Evolutionary conservation across 1,284 basidiomycete genomes (phyloP), one percentile per base, ranked within the genome.

Genomic region (Apiotrichum sp.): DNA sequence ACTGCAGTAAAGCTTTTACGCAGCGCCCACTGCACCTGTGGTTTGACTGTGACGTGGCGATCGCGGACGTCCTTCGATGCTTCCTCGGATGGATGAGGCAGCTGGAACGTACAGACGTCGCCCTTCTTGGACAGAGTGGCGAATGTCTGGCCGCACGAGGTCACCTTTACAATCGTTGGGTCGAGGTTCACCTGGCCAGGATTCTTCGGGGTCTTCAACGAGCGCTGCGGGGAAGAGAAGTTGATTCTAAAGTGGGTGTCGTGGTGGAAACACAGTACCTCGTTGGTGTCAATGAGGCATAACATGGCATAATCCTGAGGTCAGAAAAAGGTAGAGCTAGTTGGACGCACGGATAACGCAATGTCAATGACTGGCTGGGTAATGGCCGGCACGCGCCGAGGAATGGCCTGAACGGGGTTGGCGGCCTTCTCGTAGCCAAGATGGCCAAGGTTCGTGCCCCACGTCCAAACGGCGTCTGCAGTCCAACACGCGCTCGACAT

Each of bases 401-500:
- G 95, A 3, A 83, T 69, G 2, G 88, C 72, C 72, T 98, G 95
- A 0, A 89, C 79, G 0, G 89, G 85, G 45, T 87, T 88, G 0
- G 87, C 80, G 4, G 78, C 72, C 67, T 84, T 87, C 59, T 88
- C 86, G 61, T 90, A 90, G 1, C 93, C 93, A 3, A 98, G 80
- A 72, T 98, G 96, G 0, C 96, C 96, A 36, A 82, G 83, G 73
- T 98, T 97, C 31, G 88, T 92, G 0, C 95, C 96, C 93, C 93
- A 98, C 0, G 93, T 96, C 76, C 84, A 97, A 0, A 98, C 82
- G n/a, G 86, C 83, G 14, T 82, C 81, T 3, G 72, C 70, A 0
- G 93, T 96, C 86, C 90, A 98, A 70, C 90, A 95, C 2, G 85
- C 92, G 22, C 89, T 92, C 31, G 91, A 88, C 31, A 85, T 85